Conservation (phyloP, 2,329 filamentous ascomycete species). For the Furcasterigmium sp. region DNA sequence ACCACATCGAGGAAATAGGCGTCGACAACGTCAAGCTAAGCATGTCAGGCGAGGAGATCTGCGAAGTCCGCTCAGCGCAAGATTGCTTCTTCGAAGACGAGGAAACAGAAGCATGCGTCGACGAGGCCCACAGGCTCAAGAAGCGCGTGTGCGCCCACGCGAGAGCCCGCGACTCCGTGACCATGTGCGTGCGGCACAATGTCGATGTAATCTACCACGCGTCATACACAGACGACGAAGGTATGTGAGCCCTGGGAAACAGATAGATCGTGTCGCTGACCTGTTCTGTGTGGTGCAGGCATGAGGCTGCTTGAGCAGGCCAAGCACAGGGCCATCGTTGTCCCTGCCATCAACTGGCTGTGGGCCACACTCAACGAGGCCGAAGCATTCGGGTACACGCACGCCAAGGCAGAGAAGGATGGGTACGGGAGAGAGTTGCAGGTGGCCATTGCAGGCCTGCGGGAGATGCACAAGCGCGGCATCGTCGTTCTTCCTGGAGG, state of each 20-base stretch:
- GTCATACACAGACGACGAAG: constrained; percentile 35
- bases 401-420: constrained; percentile 33
- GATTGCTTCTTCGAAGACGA: constrained; percentile 40
- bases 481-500: constrained; percentile 39
- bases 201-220: constrained; percentile 44
- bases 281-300: constrained; percentile 8
- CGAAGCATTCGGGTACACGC: constrained; percentile 32
- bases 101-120: constrained; percentile 40
- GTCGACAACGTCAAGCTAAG: constrained; percentile 38
- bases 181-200: constrained; percentile 34
- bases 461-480: constrained; percentile 38
- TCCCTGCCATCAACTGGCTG: constrained; percentile 37
- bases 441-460: constrained; percentile 27
- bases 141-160: constrained; percentile 37
- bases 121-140: constrained; percentile 35
- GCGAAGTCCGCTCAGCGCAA: constrained; percentile 25
- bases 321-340: constrained; percentile 33
- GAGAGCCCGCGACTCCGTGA: constrained; percentile 35
- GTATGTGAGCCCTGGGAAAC: too few relatives aligned
- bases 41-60: constrained; percentile 28
- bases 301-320: constrained; percentile 32
- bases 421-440: constrained; percentile 38
- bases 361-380: constrained; percentile 22
- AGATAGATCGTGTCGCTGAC: not conserved
- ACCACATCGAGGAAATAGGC: constrained; percentile 25